These are phyloP conservation scores for Backusella parvicylindrica DNA, from an alignment of 192 early-diverging fungal species.

Conservation along the genomic window DNA sequence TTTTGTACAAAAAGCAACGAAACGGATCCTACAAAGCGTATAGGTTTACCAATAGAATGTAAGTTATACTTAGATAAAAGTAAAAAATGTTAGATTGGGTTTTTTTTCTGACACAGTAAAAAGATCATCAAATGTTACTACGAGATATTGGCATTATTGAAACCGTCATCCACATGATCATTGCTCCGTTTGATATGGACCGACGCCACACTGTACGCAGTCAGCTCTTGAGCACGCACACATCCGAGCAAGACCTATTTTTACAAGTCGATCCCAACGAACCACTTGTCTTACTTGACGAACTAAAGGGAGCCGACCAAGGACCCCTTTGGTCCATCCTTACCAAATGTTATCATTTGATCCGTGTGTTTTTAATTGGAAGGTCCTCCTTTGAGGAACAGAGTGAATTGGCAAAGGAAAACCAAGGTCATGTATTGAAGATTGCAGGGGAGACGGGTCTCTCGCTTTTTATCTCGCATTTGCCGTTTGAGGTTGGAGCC, in stretches of 20 bases:
- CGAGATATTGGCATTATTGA: constrained; percentile 23
- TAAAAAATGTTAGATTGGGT: too few relatives aligned
- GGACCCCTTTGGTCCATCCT: constrained; percentile 9
- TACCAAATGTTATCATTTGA: constrained; percentile 15
- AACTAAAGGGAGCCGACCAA: neutral
- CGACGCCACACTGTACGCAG: constrained; percentile 5
- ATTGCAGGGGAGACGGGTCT: constrained; percentile 12
- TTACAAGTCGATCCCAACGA: neutral
- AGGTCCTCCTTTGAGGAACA: constrained; percentile 10
- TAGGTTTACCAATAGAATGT: constrained; percentile 18
- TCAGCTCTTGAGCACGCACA: neutral
- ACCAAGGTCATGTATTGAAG: constrained; percentile 10
- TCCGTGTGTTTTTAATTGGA: constrained; percentile 17
- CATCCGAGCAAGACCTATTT: neutral
- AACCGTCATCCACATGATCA: constrained; percentile 19
- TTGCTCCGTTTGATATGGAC: constrained; percentile 9
- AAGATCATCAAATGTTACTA: constrained; percentile 19
- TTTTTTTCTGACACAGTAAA: neutral
- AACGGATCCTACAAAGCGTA: constrained; percentile 5
- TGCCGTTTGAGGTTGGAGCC: constrained; percentile 7
- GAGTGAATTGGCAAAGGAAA: neutral
- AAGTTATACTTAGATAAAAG: neutral
- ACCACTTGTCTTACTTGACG: neutral
- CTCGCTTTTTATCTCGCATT: constrained; percentile 6
- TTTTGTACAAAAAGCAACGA: constrained; percentile 22